phyloP scores from a whole-genome alignment of 352 stramenopile species.

The Saprolegnia parasitica region DNA sequence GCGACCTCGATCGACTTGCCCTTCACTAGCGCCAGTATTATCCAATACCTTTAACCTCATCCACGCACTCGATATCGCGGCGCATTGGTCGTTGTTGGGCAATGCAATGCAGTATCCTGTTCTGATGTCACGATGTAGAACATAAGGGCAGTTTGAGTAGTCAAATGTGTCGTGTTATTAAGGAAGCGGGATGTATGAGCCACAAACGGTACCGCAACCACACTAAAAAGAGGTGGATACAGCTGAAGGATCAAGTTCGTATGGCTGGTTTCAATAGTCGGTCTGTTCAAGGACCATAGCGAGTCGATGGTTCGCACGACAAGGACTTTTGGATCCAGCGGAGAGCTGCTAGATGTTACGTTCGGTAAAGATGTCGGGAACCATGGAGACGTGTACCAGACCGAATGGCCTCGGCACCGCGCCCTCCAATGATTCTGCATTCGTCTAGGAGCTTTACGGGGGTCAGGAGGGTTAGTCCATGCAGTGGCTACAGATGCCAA shows the following conservation, averaged over 20 bases:
- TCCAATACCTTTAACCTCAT: no score
- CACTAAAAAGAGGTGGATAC: constrained; percentile 67
- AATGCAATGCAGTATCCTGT: no score
- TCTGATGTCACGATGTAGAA: no score
- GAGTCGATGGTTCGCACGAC: constrained; percentile 27
- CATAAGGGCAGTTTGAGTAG: background rate
- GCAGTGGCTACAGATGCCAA: constrained; percentile 13
- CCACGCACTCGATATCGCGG: no score
- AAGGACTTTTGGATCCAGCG: constrained; percentile 31
- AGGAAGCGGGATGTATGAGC: constrained; percentile 59
- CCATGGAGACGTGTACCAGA: background rate
- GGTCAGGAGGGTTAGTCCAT: constrained; percentile 21
- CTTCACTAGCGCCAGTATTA: no score
- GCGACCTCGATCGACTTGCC: no score
- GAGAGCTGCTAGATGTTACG: background rate
- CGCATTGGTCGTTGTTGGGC: no score
- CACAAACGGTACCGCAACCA: constrained; percentile 83
- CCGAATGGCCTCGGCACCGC: background rate
- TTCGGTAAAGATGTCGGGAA: background rate
- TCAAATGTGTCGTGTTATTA: background rate
- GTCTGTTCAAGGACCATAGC: constrained; percentile 87
- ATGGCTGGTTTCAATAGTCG: constrained; percentile 88
- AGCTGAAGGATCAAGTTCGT: constrained; percentile 86
- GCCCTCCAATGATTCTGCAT: constrained; percentile 1
- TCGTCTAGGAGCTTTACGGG: constrained; percentile 16